Evolutionary conservation across 2,329 filamentous ascomycete genomes (phyloP).

Genomic region (Diaporthe nobilis): DNA sequence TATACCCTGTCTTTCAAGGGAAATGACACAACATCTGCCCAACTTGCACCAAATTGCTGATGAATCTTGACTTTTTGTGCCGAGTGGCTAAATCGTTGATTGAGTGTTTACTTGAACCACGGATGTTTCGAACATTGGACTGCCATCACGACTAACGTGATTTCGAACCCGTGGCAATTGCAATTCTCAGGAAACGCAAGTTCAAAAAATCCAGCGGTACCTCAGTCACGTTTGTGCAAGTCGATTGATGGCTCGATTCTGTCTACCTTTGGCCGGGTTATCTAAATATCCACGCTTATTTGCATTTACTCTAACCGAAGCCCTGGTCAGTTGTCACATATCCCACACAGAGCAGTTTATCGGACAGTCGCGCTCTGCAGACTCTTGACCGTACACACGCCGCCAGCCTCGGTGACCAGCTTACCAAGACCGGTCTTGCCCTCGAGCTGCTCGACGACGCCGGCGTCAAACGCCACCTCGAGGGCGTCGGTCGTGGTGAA

Average conservation of each 20-base stretch:
- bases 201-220: not conserved
- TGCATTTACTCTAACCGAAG: not conserved
- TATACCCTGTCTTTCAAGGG: not conserved
- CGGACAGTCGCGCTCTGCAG: slow-evolving; percentile 86
- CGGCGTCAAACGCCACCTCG: slow-evolving; percentile 89
- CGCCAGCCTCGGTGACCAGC: slow-evolving; percentile 83
- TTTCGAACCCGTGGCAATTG: too few relatives aligned
- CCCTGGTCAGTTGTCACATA: not conserved
- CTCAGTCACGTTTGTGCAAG: not conserved
- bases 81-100: not conserved
- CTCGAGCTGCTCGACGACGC: slow-evolving; percentile 78
- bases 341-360: slow-evolving; percentile 61
- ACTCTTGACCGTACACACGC: slow-evolving; percentile 85
- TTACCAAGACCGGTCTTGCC: slow-evolving; percentile 77
- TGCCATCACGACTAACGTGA: too few relatives aligned
- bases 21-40: not conserved
- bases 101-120: not conserved
- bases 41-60: not conserved
- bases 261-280: not conserved
- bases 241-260: not conserved
- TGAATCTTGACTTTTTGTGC: not conserved
- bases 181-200: not conserved
- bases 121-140: not conserved
- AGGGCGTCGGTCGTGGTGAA: slow-evolving; percentile 89
- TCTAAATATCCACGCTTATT: not conserved